Conservation (phyloP, 805 yeast species). For the Pichia scutulata region DNA sequence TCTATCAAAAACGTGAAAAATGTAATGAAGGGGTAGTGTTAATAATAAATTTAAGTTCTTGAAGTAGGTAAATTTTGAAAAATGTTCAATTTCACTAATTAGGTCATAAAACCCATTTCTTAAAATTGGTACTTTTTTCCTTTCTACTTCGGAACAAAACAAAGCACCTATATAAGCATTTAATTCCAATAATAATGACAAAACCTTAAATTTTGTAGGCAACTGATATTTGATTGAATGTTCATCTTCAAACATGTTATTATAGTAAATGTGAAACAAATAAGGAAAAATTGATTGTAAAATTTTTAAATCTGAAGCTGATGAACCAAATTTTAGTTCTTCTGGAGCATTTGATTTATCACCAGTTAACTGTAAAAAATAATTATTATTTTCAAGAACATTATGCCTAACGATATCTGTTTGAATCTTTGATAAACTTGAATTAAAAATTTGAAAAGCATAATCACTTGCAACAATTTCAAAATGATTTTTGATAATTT, state of each 20-base stretch:
- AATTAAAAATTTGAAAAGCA: neutral
- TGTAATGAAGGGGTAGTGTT: neutral
- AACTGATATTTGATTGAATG: neutral
- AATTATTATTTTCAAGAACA: neutral
- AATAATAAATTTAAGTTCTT: neutral
- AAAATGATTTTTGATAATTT: neutral
- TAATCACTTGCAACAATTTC: neutral
- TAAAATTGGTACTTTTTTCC: neutral
- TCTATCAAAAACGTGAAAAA: neutral
- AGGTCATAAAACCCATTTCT: neutral
- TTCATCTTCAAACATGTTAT: neutral
- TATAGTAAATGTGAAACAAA: neutral
- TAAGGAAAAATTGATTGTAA: neutral
- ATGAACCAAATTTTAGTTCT: neutral
- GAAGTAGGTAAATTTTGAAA: neutral
- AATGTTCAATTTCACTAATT: neutral
- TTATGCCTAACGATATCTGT: neutral
- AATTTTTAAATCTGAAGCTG: neutral
- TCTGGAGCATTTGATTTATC: neutral
- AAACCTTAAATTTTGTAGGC: neutral
- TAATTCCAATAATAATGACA: neutral
- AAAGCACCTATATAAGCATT: slow-evolving; percentile 1
- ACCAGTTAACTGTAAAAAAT: neutral
- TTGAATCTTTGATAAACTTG: neutral
- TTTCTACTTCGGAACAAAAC: neutral